Evolutionary conservation across 2,329 filamentous ascomycete genomes (phyloP), one percentile per base, ranked within the genome.

Genomic region (Hymenoscyphus linearis): DNA sequence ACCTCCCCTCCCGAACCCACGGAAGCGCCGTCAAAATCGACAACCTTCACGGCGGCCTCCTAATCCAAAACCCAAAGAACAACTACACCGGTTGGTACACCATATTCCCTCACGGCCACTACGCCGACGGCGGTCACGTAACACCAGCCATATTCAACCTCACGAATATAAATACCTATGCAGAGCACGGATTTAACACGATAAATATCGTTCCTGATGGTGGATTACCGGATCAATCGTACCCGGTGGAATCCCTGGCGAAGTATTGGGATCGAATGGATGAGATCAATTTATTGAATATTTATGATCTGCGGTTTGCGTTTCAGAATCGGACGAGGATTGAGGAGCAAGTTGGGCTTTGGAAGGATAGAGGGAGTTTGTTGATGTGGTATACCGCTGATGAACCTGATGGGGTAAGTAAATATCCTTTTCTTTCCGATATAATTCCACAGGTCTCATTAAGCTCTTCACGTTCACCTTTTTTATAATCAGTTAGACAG

Each of bases 371-470:
- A 4, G 68, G 72, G 80, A 68, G 66, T 1, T 74, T 78, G 0
- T 82, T 85, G 0, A 71, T 65, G 57, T 64, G 81, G 3, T 72
- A 84, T n/a, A 84, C 84, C 77, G 72, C 74, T 18, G 79, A 82
- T 63, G 80, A 82, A 64, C 76, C 78, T 4, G 80, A 82, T 65
- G 68, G 68, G 22, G 44, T 50, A 18, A 26, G 40, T 44, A 3
- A 5, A 40, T 7, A 6, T 6, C 9, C 2, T 22, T 22, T 12
- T 10, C 2, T 22, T 40, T 18, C 16, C 37, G n/a, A 2, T n/a
- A 2, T 2, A 2, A 4, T n/a, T 44, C 10, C 2, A 1, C 1
- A 44, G 5, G 4, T 18, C 40, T 44, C 18, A 18, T 22, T 18
- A 9, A 5, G 1, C 10, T 31, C 31, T 4, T 31, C 4, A 31